phyloP scores from a whole-genome alignment of 1,284 basidiomycete genomes.

The Ustilago shanxiensis region DNA sequence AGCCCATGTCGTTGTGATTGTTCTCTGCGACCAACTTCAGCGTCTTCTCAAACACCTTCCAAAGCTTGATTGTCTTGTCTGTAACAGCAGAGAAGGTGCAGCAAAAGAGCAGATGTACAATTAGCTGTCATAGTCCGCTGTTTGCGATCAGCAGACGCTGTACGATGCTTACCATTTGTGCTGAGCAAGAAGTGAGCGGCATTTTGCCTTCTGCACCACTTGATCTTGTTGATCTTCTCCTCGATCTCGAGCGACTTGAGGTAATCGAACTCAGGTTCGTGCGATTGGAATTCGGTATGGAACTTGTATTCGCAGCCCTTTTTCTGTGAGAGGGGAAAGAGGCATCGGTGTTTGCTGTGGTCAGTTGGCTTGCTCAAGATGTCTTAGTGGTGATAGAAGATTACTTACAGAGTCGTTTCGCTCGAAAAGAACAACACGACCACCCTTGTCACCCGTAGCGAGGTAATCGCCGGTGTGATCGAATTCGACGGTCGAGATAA shows the following conservation, averaged over 20 bases:
- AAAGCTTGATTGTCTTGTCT: slow-evolving; percentile 99
- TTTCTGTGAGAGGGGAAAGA: slow-evolving; percentile 75
- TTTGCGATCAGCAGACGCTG: slow-evolving; percentile 11
- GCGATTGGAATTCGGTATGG: slow-evolving; percentile 99
- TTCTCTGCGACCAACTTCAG: slow-evolving; percentile 96
- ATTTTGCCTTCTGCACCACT: slow-evolving; percentile 99
- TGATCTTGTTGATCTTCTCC: slow-evolving; percentile 99
- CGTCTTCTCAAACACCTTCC: slow-evolving; percentile 99
- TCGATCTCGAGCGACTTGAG: slow-evolving; percentile 99
- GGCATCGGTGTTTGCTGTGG: background rate
- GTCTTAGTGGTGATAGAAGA: background rate
- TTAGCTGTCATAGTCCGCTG: background rate
- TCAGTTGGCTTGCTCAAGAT: background rate
- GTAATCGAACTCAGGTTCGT: slow-evolving; percentile 99
- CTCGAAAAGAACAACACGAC: slow-evolving; percentile 98
- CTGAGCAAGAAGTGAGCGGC: slow-evolving; percentile 96
- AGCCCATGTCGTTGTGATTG: slow-evolving; percentile 79
- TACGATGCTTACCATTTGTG: slow-evolving; percentile 77
- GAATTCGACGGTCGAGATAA: slow-evolving; percentile 90
- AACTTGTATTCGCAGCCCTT: slow-evolving; percentile 99
- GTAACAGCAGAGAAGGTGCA: slow-evolving; percentile 74
- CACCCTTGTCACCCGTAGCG: slow-evolving; percentile 97
- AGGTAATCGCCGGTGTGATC: slow-evolving; percentile 99
- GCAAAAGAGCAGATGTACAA: background rate
- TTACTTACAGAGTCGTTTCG: slow-evolving; percentile 91